Conservation (phyloP, 306 rosid genomes). For the Gynostemma pentaphyllum region DNA sequence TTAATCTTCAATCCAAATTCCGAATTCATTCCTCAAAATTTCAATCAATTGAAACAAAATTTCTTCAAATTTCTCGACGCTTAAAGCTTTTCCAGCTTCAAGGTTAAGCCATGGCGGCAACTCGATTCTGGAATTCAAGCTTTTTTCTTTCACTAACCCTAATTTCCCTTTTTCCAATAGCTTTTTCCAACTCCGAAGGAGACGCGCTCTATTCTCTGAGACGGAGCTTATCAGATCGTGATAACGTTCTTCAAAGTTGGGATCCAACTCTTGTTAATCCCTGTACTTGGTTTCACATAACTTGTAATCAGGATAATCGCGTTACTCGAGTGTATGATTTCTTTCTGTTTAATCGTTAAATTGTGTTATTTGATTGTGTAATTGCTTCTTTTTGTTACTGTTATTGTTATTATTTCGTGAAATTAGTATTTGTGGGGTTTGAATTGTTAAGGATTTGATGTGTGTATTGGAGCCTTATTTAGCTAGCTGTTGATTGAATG, state of each 20-base stretch:
- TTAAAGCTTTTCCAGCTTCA: slow-evolving; percentile 7
- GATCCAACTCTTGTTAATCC: slow-evolving; percentile 95
- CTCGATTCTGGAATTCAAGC: slow-evolving; percentile 2
- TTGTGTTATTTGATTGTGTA: no score
- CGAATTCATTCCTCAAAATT: background rate
- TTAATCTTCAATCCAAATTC: background rate
- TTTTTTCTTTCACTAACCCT: slow-evolving; percentile 18
- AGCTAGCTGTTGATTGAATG: background rate
- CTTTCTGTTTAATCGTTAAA: background rate
- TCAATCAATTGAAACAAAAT: background rate
- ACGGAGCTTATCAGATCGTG: slow-evolving; percentile 72
- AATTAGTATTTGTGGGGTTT: no score
- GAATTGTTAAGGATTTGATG: no score
- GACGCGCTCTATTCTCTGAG: slow-evolving; percentile 77
- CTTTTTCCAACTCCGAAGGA: slow-evolving; percentile 62
- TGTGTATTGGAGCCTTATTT: background rate
- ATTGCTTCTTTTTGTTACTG: slow-evolving; percentile 2
- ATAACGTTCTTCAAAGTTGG: slow-evolving; percentile 91
- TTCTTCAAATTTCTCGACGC: background rate
- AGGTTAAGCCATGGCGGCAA: slow-evolving; percentile 27
- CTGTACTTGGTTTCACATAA: slow-evolving; percentile 95
- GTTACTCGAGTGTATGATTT: slow-evolving; percentile 75
- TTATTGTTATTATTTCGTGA: background rate
- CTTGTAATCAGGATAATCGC: slow-evolving; percentile 82
- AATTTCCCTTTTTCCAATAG: slow-evolving; percentile 28